phyloP scores from a whole-genome alignment of 164 flowering plant genomes.

The Cinnamomum chago region DNA sequence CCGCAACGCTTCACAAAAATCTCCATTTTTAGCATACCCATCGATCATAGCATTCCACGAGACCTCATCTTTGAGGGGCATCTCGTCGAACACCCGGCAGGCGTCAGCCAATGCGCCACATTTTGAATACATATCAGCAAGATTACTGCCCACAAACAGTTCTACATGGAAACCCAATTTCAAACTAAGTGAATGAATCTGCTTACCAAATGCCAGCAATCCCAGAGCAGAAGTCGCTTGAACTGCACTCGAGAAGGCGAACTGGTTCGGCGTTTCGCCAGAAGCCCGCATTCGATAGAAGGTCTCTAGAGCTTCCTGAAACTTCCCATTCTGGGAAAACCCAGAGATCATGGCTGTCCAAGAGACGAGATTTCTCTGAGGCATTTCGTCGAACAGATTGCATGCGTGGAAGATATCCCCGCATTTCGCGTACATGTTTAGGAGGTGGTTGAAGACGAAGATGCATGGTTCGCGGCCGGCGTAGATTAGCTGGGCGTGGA shows the following conservation, averaged over 20 bases:
- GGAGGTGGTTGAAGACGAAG: conserved; percentile 42
- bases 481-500: conserved; percentile 42
- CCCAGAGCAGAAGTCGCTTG: conserved; percentile 33
- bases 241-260: conserved; percentile 46
- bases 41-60: conserved; percentile 57
- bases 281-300: conserved; percentile 37
- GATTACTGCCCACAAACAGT: conserved; percentile 44
- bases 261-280: conserved; percentile 41
- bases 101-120: conserved; percentile 38
- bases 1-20: conserved; percentile 34
- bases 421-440: conserved; percentile 49
- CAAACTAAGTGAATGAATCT: conserved; percentile 40
- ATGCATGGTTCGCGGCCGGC: conserved; percentile 25
- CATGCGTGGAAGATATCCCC: conserved; percentile 31
- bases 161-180: conserved; percentile 40
- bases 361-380: conserved; percentile 47
- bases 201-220: conserved; percentile 27
- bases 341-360: conserved; percentile 62
- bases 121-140: conserved; percentile 49
- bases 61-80: conserved; percentile 49
- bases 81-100: conserved; percentile 41
- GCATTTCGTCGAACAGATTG: conserved; percentile 55
- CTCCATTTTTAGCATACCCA: conserved; percentile 47
- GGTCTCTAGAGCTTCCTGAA: conserved; percentile 22
- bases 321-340: conserved; percentile 33